Conservation (phyloP, 2,329 filamentous ascomycete species). For the Colletotrichum shisoi region DNA sequence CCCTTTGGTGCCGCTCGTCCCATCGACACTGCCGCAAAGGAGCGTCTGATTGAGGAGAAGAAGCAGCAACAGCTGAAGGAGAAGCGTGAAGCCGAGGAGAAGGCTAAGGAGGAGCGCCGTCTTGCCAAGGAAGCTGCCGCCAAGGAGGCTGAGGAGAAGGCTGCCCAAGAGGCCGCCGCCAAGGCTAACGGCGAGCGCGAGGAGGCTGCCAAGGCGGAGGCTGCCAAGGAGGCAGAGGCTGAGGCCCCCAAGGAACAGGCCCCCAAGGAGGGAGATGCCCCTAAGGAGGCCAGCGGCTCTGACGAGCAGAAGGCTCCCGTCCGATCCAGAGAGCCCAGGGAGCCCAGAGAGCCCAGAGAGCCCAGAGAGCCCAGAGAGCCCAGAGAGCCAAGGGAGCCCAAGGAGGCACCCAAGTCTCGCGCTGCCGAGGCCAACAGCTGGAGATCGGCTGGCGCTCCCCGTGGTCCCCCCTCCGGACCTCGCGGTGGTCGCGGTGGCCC, state of each 20-base stretch:
- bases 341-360: slow-evolving; percentile 48
- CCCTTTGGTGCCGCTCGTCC: slow-evolving; percentile 93
- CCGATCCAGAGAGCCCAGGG: slow-evolving; percentile 50
- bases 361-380: slow-evolving; percentile 56
- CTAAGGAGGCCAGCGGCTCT: slow-evolving; percentile 48
- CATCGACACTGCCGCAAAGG: slow-evolving; percentile 89
- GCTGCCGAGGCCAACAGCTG: slow-evolving; percentile 67
- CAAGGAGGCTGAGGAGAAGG: slow-evolving; percentile 64
- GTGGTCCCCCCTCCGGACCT: slow-evolving; percentile 55
- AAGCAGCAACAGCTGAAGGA: slow-evolving; percentile 75
- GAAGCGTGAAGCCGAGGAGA: slow-evolving; percentile 88
- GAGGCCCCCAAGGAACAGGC: slow-evolving; percentile 40
- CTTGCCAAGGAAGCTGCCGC: slow-evolving; percentile 71
- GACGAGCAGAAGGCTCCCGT: slow-evolving; percentile 59
- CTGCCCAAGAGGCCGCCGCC: slow-evolving; percentile 48
- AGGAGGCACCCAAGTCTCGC: slow-evolving; percentile 61
- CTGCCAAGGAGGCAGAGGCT: slow-evolving; percentile 39
- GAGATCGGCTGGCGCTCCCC: slow-evolving; percentile 62
- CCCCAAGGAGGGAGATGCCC: slow-evolving; percentile 46
- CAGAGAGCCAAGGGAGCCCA: slow-evolving; percentile 56
- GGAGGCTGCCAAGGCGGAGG: slow-evolving; percentile 42
- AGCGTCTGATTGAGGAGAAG: slow-evolving; percentile 91
- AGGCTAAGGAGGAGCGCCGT: slow-evolving; percentile 77
- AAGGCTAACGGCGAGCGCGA: slow-evolving; percentile 49
- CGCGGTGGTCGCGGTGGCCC: slow-evolving; percentile 41